Evolutionary conservation across 106 monocot species (phyloP).

Genomic region (Ottelia alismoides): DNA sequence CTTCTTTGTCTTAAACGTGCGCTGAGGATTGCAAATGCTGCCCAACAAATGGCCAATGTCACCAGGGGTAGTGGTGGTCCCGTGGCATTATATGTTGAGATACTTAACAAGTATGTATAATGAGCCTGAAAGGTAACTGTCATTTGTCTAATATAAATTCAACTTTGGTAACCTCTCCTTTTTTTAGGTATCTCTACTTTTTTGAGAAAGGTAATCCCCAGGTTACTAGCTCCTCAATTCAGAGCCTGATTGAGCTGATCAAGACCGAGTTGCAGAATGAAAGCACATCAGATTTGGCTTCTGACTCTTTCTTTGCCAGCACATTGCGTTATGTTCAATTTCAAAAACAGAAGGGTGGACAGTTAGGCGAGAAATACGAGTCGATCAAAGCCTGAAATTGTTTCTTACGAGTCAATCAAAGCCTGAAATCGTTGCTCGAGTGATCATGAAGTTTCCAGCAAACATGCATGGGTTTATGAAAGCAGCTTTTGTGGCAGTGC

Average conservation of each 20-base stretch:
- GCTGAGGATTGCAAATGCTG: constrained; percentile 90
- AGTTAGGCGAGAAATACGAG: constrained; percentile 83
- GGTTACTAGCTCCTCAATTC: constrained; percentile 59
- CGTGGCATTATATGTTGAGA: constrained; percentile 69
- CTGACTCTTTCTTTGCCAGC: constrained; percentile 80
- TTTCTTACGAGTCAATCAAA: too few relatives aligned
- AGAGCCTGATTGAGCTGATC: constrained; percentile 81
- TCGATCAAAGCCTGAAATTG: constrained; percentile 40
- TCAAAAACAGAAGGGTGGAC: constrained; percentile 94
- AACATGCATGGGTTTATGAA: too few relatives aligned
- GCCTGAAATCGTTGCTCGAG: too few relatives aligned
- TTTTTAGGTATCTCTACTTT: constrained; percentile 96
- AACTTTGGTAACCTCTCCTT: too few relatives aligned
- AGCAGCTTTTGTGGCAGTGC: too few relatives aligned
- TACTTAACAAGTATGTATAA: constrained; percentile 88
- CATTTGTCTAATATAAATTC: too few relatives aligned
- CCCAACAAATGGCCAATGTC: constrained; percentile 87
- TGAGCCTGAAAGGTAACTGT: too few relatives aligned
- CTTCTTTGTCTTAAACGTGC: constrained; percentile 95
- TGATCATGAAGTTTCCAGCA: too few relatives aligned
- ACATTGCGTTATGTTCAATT: constrained; percentile 76
- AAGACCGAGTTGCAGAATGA: constrained; percentile 85
- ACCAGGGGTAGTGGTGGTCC: constrained; percentile 62
- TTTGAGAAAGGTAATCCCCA: constrained; percentile 96
- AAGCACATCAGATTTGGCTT: constrained; percentile 29